phyloP scores from a whole-genome alignment of 257 asterid species.

The Voacanga thouarsii region DNA sequence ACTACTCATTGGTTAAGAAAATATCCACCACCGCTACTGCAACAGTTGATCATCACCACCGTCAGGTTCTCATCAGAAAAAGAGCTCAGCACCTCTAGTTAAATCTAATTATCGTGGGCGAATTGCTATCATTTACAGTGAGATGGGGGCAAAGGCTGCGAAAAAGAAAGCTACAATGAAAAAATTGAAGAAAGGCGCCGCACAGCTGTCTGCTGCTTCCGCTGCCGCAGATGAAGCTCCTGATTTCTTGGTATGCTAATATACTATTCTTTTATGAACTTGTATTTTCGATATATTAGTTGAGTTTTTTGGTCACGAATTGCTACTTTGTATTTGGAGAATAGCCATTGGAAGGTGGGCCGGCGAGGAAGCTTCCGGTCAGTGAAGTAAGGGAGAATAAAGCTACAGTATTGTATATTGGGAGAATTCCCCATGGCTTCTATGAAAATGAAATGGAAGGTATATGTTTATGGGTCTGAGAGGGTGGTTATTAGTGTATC shows the following conservation, averaged over 20 bases:
- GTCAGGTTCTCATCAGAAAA: background rate
- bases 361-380: slow-evolving; percentile 46
- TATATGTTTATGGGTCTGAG: slow-evolving; percentile 17
- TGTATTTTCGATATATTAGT: background rate
- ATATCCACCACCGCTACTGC: background rate
- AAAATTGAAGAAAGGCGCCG: slow-evolving; percentile 49
- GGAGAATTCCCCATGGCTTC: slow-evolving; percentile 96
- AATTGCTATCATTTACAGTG: background rate
- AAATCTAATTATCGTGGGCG: background rate
- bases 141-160: slow-evolving; percentile 31
- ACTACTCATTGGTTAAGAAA: no score
- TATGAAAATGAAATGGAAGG: slow-evolving; percentile 97
- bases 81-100: background rate
- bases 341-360: slow-evolving; percentile 83
- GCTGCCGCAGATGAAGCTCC: slow-evolving; percentile 39
- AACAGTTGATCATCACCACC: background rate
- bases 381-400: slow-evolving; percentile 44
- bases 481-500: background rate
- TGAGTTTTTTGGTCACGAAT: background rate
- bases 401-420: slow-evolving; percentile 72
- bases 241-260: slow-evolving; percentile 53
- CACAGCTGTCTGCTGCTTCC: slow-evolving; percentile 32
- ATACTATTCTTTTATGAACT: background rate
- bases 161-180: slow-evolving; percentile 42
- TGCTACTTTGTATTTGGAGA: slow-evolving; percentile 4